Evolutionary conservation across 2,329 filamentous ascomycete genomes (phyloP), one percentile per base, ranked within the genome.

Genomic region (Coniochaeta ligniaria): DNA sequence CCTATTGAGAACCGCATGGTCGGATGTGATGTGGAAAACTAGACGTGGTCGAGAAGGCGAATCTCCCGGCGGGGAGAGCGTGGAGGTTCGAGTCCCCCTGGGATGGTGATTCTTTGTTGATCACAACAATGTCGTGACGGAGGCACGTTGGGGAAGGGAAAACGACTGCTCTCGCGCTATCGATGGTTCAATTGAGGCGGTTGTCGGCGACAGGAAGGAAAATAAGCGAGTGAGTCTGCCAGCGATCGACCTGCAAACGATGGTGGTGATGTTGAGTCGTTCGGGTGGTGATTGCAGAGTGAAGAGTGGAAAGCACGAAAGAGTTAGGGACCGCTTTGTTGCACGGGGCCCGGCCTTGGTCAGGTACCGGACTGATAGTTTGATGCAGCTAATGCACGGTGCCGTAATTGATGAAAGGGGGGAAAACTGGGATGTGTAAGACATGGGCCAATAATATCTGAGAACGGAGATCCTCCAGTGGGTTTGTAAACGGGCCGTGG

Each of bases 1-100:
- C 74, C 72, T 58, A 75, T 69, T 62, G 65, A 66, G 41, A 60
- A 52, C 62, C 68, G 63, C 68, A 70, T 69, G 38, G 9, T 68
- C 47, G 35, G 33, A 26, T 60, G 47, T 57, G 33, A 22, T 43
- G 41, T 38, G 43, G 43, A 47, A n/a, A 35, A 17, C 22, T 22
- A 14, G n/a, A 58, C 36, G 57, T 16, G 26, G 36, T 31, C 22
- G 9, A 24, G 16, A 38, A 43, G 33, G 9, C 7, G 38, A n/a
- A 38, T 57, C 43, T 41, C 43, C 54, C 54, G 54, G 31, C 31
- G 31, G 31, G 54, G 52, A 55, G 26, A 55, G 11, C 26, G 52
- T 33, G 26, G 3, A 55, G 16, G 28, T 55, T 20, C 12, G 26
- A 26, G 11, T 33, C 52, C 26, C 16, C 5, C 14, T 55, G 16